Evolutionary conservation across 2,329 filamentous ascomycete genomes (phyloP), one percentile per base, ranked within the genome.

Genomic region (Metarhizium anisopliae): DNA sequence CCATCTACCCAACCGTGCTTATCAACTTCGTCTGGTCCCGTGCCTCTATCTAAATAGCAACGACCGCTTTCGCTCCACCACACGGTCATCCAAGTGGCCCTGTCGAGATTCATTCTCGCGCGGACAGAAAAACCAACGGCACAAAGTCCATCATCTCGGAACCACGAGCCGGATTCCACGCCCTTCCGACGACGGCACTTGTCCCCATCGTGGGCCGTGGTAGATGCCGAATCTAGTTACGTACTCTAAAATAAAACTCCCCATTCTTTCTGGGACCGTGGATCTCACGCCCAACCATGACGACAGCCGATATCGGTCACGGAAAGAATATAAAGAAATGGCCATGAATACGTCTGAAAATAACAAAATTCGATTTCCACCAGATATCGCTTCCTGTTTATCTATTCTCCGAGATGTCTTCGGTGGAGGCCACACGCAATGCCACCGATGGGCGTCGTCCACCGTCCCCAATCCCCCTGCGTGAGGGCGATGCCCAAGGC

Each of bases 151-250:
- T 6, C 40, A 18, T 36, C 35, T 13, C 35, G 35, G 8, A 16
- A 40, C 10, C 38, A n/a, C 10, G 2, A 40, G 35, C 13, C 13
- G 35, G 56, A 40, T 50, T 50, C 14, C 25, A 35, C 32, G 32
- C 38, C 59, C 2, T 57, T 57, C 60, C 42, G 42, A 20, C 42
- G 42, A 20, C 42, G 42, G 42, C 42, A 20, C 18, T 20, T 7
- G 32, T 45, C 42, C 8, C 42, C 42, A 20, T 45, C 6, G 6
- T 11, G 18, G 16, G 11, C 42, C 16, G 6, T 45, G 6, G 6
- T 20, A 45, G 42, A 6, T 45, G n/a, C 11, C 42, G 42, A 6
- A n/a, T 43, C 42, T 16, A 45, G 18, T 45, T 45, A 45, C 42
- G 45, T 49, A 49, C 45, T 47, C 6, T 30, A 30, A 45, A 45